phyloP scores from a whole-genome alignment of 805 yeast species.

The Wickerhamiella occidentalis region DNA sequence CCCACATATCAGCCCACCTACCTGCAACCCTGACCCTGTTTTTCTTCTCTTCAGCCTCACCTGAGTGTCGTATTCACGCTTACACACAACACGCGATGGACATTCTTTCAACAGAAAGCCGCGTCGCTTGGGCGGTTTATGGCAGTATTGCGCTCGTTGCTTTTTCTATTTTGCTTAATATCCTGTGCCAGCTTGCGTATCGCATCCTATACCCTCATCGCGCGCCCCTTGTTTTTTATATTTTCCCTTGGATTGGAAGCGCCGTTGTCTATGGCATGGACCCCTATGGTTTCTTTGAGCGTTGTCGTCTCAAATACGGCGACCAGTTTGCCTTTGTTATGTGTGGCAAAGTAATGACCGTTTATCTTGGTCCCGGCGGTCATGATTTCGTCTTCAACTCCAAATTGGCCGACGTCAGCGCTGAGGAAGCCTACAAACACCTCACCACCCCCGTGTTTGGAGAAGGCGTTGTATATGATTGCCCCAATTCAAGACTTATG shows the following conservation, averaged over 20 bases:
- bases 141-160: conserved; percentile 13
- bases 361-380: conserved; percentile 92
- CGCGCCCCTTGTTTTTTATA: conserved; percentile 81
- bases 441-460: conserved; percentile 99
- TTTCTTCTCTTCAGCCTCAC: background rate
- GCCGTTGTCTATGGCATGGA: conserved; percentile 83
- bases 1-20: background rate
- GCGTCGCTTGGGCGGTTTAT: background rate
- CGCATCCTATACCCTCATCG: conserved; percentile 40
- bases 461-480: conserved; percentile 93
- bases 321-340: conserved; percentile 85
- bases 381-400: conserved; percentile 93
- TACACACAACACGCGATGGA: conserved; percentile 2
- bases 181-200: conserved; percentile 27
- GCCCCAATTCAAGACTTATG: conserved; percentile 88
- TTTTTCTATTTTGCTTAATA: conserved; percentile 23
- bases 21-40: background rate
- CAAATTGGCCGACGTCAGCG: conserved; percentile 77
- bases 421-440: conserved; percentile 92
- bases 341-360: conserved; percentile 88
- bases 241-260: conserved; percentile 93
- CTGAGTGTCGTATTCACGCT: conserved; percentile 2
- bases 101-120: background rate
- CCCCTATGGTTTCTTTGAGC: conserved; percentile 80
- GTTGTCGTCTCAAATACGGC: conserved; percentile 71